phyloP scores from a whole-genome alignment of 75 land plant genomes.

The Pinus albicaulis region DNA sequence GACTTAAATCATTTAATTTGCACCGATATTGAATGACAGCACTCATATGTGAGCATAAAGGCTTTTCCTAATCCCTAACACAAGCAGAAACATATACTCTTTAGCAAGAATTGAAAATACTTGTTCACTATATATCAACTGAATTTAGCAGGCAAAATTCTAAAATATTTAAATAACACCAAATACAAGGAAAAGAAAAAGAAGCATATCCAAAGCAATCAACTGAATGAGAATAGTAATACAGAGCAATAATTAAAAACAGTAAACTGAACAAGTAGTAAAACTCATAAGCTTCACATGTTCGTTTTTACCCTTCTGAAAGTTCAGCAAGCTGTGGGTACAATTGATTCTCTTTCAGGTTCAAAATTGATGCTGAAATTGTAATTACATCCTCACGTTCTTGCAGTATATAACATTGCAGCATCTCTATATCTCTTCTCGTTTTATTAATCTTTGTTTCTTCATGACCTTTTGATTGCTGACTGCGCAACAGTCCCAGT shows the following conservation, averaged over 20 bases:
- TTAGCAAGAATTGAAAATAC: neutral
- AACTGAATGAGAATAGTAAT: too few relatives aligned
- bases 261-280: neutral
- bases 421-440: constrained; percentile 40
- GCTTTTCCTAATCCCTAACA: neutral
- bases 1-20: neutral
- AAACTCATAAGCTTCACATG: neutral
- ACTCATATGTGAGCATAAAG: neutral
- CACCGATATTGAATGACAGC: neutral
- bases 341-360: constrained; percentile 76
- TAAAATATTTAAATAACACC: neutral
- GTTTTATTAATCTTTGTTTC: constrained; percentile 49
- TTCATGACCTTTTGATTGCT: constrained; percentile 61
- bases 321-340: constrained; percentile 72
- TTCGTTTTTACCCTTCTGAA: constrained; percentile 58
- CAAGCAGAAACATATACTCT: neutral
- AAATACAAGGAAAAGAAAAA: neutral
- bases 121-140: neutral
- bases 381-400: constrained; percentile 56
- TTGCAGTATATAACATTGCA: constrained; percentile 40
- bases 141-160: neutral
- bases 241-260: neutral
- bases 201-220: neutral
- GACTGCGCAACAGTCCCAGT: constrained; percentile 42
- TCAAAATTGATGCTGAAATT: constrained; percentile 49